Evolutionary conservation across 306 rosid species (phyloP).

Genomic region (Malus asiatica): DNA sequence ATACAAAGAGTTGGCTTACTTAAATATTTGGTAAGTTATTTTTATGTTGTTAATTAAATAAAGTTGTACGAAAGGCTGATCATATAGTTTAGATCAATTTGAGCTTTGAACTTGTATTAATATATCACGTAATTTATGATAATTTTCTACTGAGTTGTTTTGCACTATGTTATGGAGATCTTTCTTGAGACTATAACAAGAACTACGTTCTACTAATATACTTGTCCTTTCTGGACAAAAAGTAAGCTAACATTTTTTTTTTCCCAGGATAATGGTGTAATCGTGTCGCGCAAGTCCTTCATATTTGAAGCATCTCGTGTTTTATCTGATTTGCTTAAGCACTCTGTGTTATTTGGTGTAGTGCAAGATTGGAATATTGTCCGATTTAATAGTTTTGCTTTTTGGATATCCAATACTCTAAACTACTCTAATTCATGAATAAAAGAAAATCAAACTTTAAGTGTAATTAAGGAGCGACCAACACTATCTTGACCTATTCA

Average conservation of each 20-base stretch:
- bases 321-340: neutral
- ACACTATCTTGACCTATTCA: no score
- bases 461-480: neutral
- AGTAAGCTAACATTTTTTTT: no score
- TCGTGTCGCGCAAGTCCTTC: no score
- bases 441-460: no score
- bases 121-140: neutral
- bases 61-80: neutral
- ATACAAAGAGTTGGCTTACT: neutral
- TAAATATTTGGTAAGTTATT: neutral
- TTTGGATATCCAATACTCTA: neutral
- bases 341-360: neutral
- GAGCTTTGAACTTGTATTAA: neutral
- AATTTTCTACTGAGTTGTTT: neutral
- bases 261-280: no score
- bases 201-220: neutral
- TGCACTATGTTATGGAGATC: neutral
- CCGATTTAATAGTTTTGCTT: neutral
- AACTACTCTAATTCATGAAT: no score
- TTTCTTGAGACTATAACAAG: neutral
- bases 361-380: no score
- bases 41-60: neutral
- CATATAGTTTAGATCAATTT: neutral
- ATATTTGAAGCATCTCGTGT: neutral
- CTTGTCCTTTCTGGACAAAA: neutral